Evolutionary conservation across 305 asterid genomes (phyloP), one percentile per base, ranked within the genome.

Genomic region (Plantago coronopus): DNA sequence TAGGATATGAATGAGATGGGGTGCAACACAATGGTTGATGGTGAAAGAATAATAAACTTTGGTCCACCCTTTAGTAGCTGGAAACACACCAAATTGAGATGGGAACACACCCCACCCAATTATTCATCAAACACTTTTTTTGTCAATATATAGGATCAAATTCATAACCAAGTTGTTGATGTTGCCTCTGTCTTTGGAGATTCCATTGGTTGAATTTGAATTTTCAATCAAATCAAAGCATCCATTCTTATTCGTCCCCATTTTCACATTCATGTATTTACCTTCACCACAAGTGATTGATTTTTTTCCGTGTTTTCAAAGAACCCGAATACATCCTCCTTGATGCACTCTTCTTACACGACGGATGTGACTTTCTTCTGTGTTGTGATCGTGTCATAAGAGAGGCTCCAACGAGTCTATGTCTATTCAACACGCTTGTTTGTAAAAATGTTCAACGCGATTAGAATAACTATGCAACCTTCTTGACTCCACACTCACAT

Each of bases 151-250:
- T 17, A 55, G 50, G 62, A 71, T 25, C 64, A 59, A 64, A 38
- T 68, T 16, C 29, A 44, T 15, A 20, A 59, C 11, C 22, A 43
- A 16, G 53, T 9, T 23, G 15, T n/a, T n/a, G n/a, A n/a, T n/a
- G n/a, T n/a, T 64, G 71, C 69, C 70, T 70, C 73, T 69, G 54
- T 65, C 62, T 57, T 62, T 59, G 79, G 75, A 65, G 72, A 69
- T 74, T 63, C 75, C 63, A 18, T 48, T 21, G 31, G 51, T 48
- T 19, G 47, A 18, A 34, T 0, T 27, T 37, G 51, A 45, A 45
- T 44, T 29, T 31, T 69, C 42, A 38, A 34, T 46, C 21, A 37
- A 13, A 13, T 46, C 38, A 46, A 46, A 3, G 17, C 15, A 38
- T 22, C 7, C 17, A 47, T 56, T n/a, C 20, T 27, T 63, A 49